phyloP scores from a whole-genome alignment of 2,329 filamentous ascomycete species.

The Ceratocystis colombiana region DNA sequence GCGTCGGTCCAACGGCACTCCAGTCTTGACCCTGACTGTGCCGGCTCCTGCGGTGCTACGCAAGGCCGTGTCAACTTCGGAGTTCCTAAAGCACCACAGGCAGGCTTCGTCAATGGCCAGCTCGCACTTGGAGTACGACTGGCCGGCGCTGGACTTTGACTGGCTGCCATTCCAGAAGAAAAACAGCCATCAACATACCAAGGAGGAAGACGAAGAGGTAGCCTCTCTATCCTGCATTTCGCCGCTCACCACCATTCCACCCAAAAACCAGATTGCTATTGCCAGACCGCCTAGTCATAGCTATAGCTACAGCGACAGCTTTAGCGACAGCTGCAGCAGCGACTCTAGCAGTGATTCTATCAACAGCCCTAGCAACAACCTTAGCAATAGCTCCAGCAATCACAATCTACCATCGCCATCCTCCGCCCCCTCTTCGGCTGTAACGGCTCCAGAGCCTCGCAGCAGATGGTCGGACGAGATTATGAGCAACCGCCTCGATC shows the following conservation, averaged over 20 bases:
- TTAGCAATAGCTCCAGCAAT: too few relatives aligned
- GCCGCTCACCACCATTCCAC: slow-evolving; percentile 3
- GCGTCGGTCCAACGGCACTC: background rate
- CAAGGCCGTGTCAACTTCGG: background rate
- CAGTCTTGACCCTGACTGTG: slow-evolving; percentile 6
- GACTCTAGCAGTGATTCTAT: too few relatives aligned
- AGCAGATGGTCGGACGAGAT: slow-evolving; percentile 13
- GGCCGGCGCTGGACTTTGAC: slow-evolving; percentile 14
- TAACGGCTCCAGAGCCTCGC: slow-evolving; percentile 3
- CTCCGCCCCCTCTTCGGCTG: slow-evolving; percentile 3
- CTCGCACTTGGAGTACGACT: slow-evolving; percentile 8
- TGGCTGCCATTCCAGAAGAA: slow-evolving; percentile 11
- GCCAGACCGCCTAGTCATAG: background rate
- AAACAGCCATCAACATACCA: background rate
- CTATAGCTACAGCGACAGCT: too few relatives aligned
- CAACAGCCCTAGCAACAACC: too few relatives aligned
- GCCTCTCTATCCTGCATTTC: slow-evolving; percentile 6
- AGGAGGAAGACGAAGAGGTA: slow-evolving; percentile 6
- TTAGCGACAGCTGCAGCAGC: too few relatives aligned
- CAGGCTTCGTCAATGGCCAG: slow-evolving; percentile 15
- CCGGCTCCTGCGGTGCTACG: slow-evolving; percentile 16
- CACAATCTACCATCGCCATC: slow-evolving; percentile 2
- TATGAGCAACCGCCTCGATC: background rate
- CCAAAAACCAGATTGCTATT: background rate
- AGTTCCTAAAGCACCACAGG: slow-evolving; percentile 5